Base-by-base conservation (phyloP, 768 basidiomycete genomes). In the Boletus sensibilis region DNA sequence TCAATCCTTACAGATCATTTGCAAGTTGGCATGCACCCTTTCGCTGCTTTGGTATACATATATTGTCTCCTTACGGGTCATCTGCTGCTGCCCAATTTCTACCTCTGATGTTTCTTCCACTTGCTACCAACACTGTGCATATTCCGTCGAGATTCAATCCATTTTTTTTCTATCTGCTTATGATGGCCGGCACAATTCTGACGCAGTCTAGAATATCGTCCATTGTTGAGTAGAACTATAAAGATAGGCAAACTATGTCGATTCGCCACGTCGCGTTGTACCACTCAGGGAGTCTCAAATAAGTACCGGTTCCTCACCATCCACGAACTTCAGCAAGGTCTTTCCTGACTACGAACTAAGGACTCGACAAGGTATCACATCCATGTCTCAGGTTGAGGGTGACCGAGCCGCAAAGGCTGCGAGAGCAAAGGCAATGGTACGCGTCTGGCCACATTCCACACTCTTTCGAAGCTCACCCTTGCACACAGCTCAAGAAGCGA, bases 381-480 rank as follows among this genome's bases (percentile, higher is more conserved):
- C 50, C 59, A 71, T 64, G 61, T 62, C 60, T 29, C 59, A 67
- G 83, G 79, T 85, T 25, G 90, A 90, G 64, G 79, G 81, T 49
- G 92, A 93, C 58, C 83, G 91, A 58, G 88, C 89, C 51, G 84
- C 83, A 16, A 92, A 88, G 73, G 83, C 91, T 53, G 92, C 92
- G 3, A 83, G 92, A 59, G 92, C 88, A 53, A 90, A 88, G 71
- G 90, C 88, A 47, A 67, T 94, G 83, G 92, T 92, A 69, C 55
- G 80, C 71, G 49, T 53, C 48, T 39, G 5, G 29, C 50, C 2
- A 25, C 38, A 16, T 8, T 31, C 27, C 10, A 21, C 47, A 29
- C 20, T 0, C 54, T 34, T 41, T 44, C 52, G 16, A 23, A 29
- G 21, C 52, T 66, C 25, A 57, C 21, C 44, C 46, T 49, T 23